phyloP scores from a whole-genome alignment of 176 grass and related monocot species.

The Bonia amplexicaulis region DNA sequence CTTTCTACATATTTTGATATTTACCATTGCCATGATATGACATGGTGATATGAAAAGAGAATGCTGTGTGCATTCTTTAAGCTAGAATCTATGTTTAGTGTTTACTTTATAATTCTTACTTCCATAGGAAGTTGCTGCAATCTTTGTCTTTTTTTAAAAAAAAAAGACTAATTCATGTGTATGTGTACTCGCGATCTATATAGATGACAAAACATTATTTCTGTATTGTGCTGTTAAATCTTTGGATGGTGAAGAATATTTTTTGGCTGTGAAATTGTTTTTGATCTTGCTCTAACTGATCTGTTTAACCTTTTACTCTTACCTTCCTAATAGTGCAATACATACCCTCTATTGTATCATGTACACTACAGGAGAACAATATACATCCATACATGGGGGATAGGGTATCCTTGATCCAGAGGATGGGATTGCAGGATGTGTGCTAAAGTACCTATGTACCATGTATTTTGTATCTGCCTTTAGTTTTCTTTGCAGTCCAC shows the following conservation, averaged over 20 bases:
- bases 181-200: not conserved
- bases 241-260: not conserved
- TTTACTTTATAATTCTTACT: not conserved
- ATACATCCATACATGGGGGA: not conserved
- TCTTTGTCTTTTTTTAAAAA: not conserved
- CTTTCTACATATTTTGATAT: constrained; percentile 6
- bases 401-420: not conserved
- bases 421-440: not conserved
- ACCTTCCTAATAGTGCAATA: not conserved
- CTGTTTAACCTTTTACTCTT: not conserved
- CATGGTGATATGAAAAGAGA: constrained; percentile 3
- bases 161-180: not conserved
- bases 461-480: not conserved
- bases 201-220: not conserved
- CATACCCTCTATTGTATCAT: not conserved
- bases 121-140: not conserved
- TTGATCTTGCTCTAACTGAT: not conserved
- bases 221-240: not conserved
- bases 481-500: not conserved
- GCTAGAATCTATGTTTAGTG: not conserved
- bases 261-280: not conserved
- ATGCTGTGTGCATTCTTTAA: not conserved
- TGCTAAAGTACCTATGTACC: not conserved
- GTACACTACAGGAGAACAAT: not conserved
- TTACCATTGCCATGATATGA: not conserved